Evolutionary conservation across 2,329 filamentous ascomycete species (phyloP), one percentile per base, ranked within the genome.

Genomic region (Apiospora koreana): DNA sequence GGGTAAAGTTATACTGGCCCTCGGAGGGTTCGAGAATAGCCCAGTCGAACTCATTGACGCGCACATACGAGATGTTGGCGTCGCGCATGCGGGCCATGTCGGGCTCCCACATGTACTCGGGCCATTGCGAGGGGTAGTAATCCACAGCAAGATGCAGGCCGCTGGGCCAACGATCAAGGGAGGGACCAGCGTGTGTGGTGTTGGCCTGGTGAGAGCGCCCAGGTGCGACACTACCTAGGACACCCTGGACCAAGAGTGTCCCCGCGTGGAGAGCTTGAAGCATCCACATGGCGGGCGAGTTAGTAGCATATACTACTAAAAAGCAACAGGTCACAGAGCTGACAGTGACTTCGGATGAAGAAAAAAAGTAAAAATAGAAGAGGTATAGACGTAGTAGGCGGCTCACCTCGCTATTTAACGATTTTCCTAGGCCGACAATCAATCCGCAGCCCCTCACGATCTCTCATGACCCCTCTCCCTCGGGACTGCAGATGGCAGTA

Each of bases 41-140:
- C 74, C 74, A 75, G 69, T 75, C 74, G 35, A 75, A 75, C 62
- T 75, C 74, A 62, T 73, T 75, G 65, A 75, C 62, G 28, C 74
- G 73, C 23, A 75, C 71, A 50, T 74, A 75, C 2, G 73, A 72
- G 46, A 75, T 70, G 38, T 75, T 75, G 23, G 72, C 70, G 25
- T 73, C 73, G 23, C 65, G 68, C 73, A 75, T 75, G 10, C 68
- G 70, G 14, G 73, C 69, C 6, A 75, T 72, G 46, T 75, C 74
- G 7, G 71, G 21, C 25, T 75, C 73, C 74, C 73, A 75, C 67
- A 74, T 69, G 6, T 68, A 71, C 65, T 74, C 73, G 1, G 74
- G 73, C 74, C 74, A 75, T 70, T 75, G 74, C 6, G 74, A 71
- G 1, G 74, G 73, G 48, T 75, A 75, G 68, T 74, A 75, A 68